Percentiles rank a stretch among this genome's conserved stretches.
Evolutionary conservation across 352 stramenopile genomes (phyloP).

Genomic region (Pythium brachiatum): DNA sequence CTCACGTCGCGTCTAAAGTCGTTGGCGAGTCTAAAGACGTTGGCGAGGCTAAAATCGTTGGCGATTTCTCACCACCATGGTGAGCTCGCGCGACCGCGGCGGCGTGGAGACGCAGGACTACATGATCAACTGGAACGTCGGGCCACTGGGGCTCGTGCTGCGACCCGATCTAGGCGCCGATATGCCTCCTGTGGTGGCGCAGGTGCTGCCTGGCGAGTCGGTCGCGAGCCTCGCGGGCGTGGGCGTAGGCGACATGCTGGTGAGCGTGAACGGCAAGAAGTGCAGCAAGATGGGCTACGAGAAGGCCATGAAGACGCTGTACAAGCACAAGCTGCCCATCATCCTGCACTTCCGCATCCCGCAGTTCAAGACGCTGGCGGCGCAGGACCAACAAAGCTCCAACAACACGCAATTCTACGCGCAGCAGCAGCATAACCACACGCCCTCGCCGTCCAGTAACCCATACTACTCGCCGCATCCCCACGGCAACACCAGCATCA

Average conservation of each 20-base stretch:
- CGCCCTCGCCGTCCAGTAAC: slow-evolving; percentile 2
- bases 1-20: not conserved
- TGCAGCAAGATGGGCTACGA: slow-evolving; percentile 71
- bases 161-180: slow-evolving; percentile 64
- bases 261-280: slow-evolving; percentile 79
- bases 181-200: slow-evolving; percentile 74
- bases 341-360: slow-evolving; percentile 75
- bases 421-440: slow-evolving; percentile 9
- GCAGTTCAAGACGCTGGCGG: slow-evolving; percentile 23
- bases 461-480: not conserved
- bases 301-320: slow-evolving; percentile 75
- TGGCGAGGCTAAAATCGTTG: not conserved
- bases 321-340: slow-evolving; percentile 71
- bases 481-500: not conserved
- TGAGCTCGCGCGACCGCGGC: slow-evolving; percentile 15
- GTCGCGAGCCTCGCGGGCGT: slow-evolving; percentile 72
- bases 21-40: not conserved
- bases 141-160: slow-evolving; percentile 71
- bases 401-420: slow-evolving; percentile 15
- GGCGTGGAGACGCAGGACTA: slow-evolving; percentile 55
- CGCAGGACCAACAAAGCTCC: slow-evolving; percentile 11
- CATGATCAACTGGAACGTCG: slow-evolving; percentile 85
- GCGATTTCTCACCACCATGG: slow-evolving; percentile 11
- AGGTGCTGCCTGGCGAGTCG: slow-evolving; percentile 69
- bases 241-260: slow-evolving; percentile 61